Base-by-base conservation (phyloP, 2,329 filamentous ascomycete species). In the Colletotrichum tropicicola region DNA sequence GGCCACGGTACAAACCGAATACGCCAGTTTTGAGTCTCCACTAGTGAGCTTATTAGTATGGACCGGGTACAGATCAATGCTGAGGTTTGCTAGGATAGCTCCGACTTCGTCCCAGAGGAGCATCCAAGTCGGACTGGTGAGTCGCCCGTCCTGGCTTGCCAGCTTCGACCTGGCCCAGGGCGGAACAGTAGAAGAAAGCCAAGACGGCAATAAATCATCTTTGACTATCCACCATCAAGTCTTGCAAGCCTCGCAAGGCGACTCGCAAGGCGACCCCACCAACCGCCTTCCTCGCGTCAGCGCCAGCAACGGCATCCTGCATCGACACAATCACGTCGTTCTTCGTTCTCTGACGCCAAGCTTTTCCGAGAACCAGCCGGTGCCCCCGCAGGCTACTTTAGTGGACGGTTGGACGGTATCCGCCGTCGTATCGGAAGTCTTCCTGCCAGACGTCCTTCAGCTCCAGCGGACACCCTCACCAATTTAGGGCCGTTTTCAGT, bases 351-450 rank as follows among this genome's bases (percentile, higher is more conserved):
- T 37, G 39, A 28, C 56, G 57, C 61, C 61, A 65, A 65, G 61
- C 61, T 65, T 65, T 65, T 25, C 57, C 56, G 25, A 55, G 35
- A 55, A 39, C 57, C 59, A 32, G 23, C 28, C 41, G 37, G n/a
- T 15, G 5, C 19, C 45, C 57, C 61, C 44, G 56, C 57, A 61
- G 51, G 49, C 44, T 49, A 41, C 30, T 53, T 35, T 59, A 51
- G 44, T 65, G 61, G 27, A 48, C 32, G 61, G 57, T 51, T 49
- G 61, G 61, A 61, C 35, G 44, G 23, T 35, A 27, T 28, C 37
- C 37, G 44, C 25, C 19, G 51, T 39, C 61, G 61, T 65, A 65
- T 61, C 61, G 61, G 61, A 65, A 61, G 61, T 51, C 61, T 65
- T 65, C 56, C 61, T 53, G 49, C 21, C 12, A 45, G 57, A 60